Percentiles rank a stretch among this genome's conserved stretches.
These are phyloP conservation scores for Colletotrichum sp. DNA, from an alignment of 2,329 filamentous ascomycete species.

Conservation along the genomic window DNA sequence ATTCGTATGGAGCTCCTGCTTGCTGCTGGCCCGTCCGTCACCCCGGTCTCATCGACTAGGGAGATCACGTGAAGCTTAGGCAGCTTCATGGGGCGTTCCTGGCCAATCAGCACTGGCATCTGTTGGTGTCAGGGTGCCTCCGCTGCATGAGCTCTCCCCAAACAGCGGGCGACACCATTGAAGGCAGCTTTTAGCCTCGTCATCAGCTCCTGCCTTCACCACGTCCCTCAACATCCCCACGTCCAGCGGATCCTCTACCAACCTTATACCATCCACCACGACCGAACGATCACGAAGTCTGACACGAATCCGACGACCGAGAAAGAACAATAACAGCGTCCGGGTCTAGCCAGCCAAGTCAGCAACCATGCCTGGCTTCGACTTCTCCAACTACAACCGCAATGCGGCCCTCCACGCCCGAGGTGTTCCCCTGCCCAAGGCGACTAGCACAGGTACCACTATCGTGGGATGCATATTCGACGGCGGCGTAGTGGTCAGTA, in stretches of 20 bases:
- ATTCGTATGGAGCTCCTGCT: slow-evolving; percentile 3
- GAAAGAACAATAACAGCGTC: neutral
- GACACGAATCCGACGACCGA: neutral
- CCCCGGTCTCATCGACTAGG: neutral
- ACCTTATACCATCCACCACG: neutral
- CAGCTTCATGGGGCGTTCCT: neutral
- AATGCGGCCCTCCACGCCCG: slow-evolving; percentile 94
- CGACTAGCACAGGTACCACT: slow-evolving; percentile 97
- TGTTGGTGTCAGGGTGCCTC: slow-evolving; percentile 11
- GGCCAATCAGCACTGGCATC: slow-evolving; percentile 1
- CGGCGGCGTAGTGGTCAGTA: slow-evolving; percentile 86
- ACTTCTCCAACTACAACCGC: slow-evolving; percentile 99
- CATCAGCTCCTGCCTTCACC: slow-evolving; percentile 45
- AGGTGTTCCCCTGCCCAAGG: slow-evolving; percentile 94
- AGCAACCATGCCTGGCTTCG: slow-evolving; percentile 87
- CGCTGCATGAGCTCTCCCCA: slow-evolving; percentile 17
- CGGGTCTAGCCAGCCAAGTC: slow-evolving; percentile 3
- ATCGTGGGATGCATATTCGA: slow-evolving; percentile 98
- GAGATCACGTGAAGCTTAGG: slow-evolving; percentile 12
- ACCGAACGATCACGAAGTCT: neutral
- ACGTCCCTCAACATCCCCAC: slow-evolving; percentile 26
- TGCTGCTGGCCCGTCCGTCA: neutral
- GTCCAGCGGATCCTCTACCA: slow-evolving; percentile 17
- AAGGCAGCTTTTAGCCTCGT: slow-evolving; percentile 61
- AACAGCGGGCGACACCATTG: slow-evolving; percentile 20